Conservation (phyloP, 2,329 filamentous ascomycete genomes). For the Curvularia lunata region DNA sequence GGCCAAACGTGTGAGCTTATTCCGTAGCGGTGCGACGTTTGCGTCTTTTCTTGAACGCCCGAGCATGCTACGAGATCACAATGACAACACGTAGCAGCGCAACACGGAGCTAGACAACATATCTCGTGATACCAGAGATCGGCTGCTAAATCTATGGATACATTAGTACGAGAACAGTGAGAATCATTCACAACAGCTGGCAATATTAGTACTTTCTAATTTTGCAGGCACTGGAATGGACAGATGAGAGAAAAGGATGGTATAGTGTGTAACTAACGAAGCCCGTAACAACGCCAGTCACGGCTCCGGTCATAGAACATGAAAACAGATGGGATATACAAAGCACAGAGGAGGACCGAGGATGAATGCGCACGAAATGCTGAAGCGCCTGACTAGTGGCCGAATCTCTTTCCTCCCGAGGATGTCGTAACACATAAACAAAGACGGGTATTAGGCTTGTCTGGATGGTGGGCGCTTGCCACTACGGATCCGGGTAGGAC, state of each 20-base stretch:
- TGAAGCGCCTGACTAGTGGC: constrained; percentile 22
- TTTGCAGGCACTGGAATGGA: neutral
- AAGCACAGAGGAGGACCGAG: constrained; percentile 25
- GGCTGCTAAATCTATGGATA: neutral
- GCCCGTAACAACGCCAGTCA: constrained; percentile 30
- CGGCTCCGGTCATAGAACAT: constrained; percentile 34
- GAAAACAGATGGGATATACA: constrained; percentile 44
- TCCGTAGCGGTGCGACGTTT: neutral
- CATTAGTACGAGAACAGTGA: neutral
- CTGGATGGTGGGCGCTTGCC: constrained; percentile 10
- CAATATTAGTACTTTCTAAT: neutral
- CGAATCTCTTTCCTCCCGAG: constrained; percentile 26
- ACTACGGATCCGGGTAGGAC: constrained; percentile 16
- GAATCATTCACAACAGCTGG: constrained; percentile 2
- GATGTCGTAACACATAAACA: constrained; percentile 29
- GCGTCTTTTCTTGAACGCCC: neutral
- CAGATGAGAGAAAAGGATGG: constrained; percentile 5
- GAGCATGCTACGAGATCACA: constrained; percentile 1
- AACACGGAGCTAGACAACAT: neutral
- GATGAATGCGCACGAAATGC: constrained; percentile 17
- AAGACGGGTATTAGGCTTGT: constrained; percentile 20
- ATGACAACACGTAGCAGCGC: neutral
- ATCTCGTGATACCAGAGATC: neutral
- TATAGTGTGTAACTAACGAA: constrained; percentile 35
- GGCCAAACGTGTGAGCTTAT: neutral